These are phyloP conservation scores for Amaranthus palmeri DNA, from an alignment of 148 eudicot species.

Conservation along the genomic window DNA sequence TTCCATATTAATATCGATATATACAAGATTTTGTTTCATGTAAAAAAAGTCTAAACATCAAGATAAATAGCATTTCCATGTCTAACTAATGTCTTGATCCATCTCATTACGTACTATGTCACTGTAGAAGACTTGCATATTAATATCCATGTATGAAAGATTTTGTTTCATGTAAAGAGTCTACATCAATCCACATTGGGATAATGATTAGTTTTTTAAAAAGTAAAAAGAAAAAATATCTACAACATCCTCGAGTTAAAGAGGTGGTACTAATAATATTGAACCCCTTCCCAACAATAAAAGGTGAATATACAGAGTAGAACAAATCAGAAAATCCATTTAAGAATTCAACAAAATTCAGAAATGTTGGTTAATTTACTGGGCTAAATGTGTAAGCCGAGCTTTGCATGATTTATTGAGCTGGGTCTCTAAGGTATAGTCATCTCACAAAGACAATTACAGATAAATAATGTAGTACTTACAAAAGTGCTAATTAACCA, in stretches of 20 bases:
- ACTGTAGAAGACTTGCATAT: background rate
- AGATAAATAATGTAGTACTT: constrained; percentile 6
- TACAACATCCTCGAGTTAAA: background rate
- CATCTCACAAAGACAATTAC: background rate
- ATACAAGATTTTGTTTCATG: background rate
- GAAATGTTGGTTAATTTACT: background rate
- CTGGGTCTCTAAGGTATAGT: background rate
- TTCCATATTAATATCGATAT: background rate
- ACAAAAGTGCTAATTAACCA: constrained; percentile 8
- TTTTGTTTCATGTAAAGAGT: background rate
- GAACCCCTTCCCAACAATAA: background rate
- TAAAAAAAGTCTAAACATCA: background rate
- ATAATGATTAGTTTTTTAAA: background rate
- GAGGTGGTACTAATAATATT: background rate
- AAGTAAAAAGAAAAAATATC: background rate
- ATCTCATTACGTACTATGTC: background rate
- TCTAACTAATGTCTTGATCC: background rate
- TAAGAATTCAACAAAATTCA: background rate
- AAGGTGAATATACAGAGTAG: background rate
- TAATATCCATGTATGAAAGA: constrained; percentile 1
- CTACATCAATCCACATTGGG: background rate
- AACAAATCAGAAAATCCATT: background rate
- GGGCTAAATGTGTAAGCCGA: background rate
- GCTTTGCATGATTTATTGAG: background rate
- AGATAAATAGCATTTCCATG: background rate